Evolutionary conservation across 306 rosid genomes (phyloP).

Genomic region (Benincasa hispida): DNA sequence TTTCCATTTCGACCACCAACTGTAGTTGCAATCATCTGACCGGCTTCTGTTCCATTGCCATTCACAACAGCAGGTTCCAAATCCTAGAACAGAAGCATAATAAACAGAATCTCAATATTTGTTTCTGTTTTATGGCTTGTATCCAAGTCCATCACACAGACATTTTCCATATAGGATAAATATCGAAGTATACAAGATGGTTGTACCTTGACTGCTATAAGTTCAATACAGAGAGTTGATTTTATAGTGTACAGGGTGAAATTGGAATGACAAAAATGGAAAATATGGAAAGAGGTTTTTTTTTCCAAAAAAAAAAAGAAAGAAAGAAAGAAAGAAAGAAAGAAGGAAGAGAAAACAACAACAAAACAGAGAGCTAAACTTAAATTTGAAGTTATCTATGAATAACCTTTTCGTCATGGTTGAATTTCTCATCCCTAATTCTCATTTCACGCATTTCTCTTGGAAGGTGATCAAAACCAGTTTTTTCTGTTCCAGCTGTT

Average conservation of each 20-base stretch:
- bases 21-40: constrained; percentile 70
- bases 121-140: not conserved
- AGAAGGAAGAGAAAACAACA: not conserved
- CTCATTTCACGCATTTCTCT: constrained; percentile 58
- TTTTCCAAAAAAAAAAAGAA: too few species aligned
- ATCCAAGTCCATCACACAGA: not conserved
- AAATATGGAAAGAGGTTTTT: not conserved
- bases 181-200: not conserved
- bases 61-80: constrained; percentile 45
- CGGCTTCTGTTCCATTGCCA: constrained; percentile 79
- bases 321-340: too few species aligned
- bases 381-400: not conserved
- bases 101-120: not conserved
- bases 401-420: constrained; percentile 49
- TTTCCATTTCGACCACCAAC: constrained; percentile 71
- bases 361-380: not conserved
- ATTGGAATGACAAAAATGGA: not conserved
- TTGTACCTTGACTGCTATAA: not conserved
- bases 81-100: constrained; percentile 34
- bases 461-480: constrained; percentile 53
- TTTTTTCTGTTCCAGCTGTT: constrained; percentile 30
- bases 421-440: constrained; percentile 56
- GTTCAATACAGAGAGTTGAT: not conserved
- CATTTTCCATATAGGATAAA: not conserved
- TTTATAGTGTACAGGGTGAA: not conserved